Percentiles rank a stretch among this genome's conserved stretches.
phyloP scores from a whole-genome alignment of 2,329 filamentous ascomycete species.

The Leptographium lundbergii region DNA sequence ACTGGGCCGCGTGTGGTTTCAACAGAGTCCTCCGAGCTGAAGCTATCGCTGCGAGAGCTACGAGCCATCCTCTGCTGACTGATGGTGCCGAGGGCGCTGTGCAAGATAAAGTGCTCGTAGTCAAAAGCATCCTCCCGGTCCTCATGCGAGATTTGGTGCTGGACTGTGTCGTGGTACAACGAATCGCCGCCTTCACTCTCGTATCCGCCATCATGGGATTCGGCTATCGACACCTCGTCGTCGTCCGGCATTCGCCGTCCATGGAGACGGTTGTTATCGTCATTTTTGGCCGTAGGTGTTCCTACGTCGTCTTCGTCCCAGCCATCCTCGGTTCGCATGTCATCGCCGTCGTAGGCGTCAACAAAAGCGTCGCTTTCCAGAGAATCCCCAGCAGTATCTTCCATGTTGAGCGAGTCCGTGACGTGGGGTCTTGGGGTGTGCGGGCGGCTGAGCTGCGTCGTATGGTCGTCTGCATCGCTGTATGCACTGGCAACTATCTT shows the following conservation, averaged over 20 bases:
- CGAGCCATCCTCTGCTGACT: slow-evolving; percentile 36
- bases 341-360: slow-evolving; percentile 14
- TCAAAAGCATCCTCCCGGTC: slow-evolving; percentile 92
- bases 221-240: slow-evolving; percentile 16
- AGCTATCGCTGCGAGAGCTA: slow-evolving; percentile 37
- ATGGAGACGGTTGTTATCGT: slow-evolving; percentile 9
- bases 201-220: slow-evolving; percentile 22
- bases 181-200: slow-evolving; percentile 53
- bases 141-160: slow-evolving; percentile 64
- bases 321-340: slow-evolving; percentile 28
- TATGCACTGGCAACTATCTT: slow-evolving; percentile 15
- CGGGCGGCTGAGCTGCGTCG: slow-evolving; percentile 12
- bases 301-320: slow-evolving; percentile 17
- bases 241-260: slow-evolving; percentile 12
- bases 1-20: slow-evolving; percentile 45
- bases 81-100: slow-evolving; percentile 78
- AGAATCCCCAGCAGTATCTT: background rate
- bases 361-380: background rate
- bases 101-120: slow-evolving; percentile 90
- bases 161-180: slow-evolving; percentile 48
- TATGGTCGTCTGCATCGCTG: slow-evolving; percentile 16
- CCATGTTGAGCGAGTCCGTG: slow-evolving; percentile 1
- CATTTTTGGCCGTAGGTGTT: slow-evolving; percentile 20
- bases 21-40: slow-evolving; percentile 46
- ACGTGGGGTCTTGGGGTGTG: background rate